These are phyloP conservation scores for Aspergillus texensis DNA, from an alignment of 2,329 filamentous ascomycete species.

Conservation along the genomic window DNA sequence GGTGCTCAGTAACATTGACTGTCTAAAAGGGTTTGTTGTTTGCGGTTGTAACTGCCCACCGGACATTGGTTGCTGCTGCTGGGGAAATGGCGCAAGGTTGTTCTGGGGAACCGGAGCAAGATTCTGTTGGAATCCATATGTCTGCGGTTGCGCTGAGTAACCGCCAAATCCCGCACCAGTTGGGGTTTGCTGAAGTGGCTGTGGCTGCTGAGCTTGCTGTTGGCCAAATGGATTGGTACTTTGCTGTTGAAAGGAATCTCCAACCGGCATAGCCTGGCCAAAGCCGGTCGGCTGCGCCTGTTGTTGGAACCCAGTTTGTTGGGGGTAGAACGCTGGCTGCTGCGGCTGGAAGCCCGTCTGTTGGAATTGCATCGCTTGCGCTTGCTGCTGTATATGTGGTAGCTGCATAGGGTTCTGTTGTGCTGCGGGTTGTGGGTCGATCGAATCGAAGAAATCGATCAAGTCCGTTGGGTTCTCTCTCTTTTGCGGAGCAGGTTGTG, in stretches of 20 bases:
- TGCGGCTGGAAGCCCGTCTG: conserved; percentile 35
- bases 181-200: conserved; percentile 60
- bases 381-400: conserved; percentile 32
- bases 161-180: conserved; percentile 84
- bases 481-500: conserved; percentile 31
- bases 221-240: conserved; percentile 42
- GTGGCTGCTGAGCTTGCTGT: conserved; percentile 35
- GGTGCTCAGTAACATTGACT: conserved; percentile 71
- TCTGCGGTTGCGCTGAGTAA: conserved; percentile 72
- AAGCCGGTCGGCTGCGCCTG: conserved; percentile 38
- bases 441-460: conserved; percentile 94
- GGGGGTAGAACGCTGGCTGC: conserved; percentile 25
- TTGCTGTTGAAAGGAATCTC: conserved; percentile 29
- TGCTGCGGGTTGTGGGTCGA: conserved; percentile 77
- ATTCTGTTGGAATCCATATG: conserved; percentile 48
- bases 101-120: conserved; percentile 54
- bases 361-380: conserved; percentile 44
- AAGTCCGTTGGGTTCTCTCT: conserved; percentile 64
- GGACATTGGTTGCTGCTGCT: conserved; percentile 37
- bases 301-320: conserved; percentile 39
- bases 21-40: conserved; percentile 89
- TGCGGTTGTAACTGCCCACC: conserved; percentile 45
- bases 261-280: conserved; percentile 36
- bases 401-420: conserved; percentile 44
- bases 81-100: conserved; percentile 49